These are phyloP conservation scores for Pleurotus salmoneostramineus DNA, from an alignment of 768 basidiomycete genomes.

Conservation along the genomic window DNA sequence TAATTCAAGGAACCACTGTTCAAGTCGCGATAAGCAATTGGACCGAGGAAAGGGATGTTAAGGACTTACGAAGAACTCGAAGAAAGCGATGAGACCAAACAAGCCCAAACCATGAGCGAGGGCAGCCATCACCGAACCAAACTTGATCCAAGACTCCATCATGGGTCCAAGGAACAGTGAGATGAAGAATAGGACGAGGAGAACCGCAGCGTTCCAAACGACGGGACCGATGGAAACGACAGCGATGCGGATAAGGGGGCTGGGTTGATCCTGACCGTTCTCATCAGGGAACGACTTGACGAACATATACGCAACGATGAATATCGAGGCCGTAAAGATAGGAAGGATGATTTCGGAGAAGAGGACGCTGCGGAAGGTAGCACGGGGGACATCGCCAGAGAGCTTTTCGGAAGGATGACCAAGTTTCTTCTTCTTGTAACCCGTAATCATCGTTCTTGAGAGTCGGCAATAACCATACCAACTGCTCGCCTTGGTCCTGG, in stretches of 20 bases:
- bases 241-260: slow-evolving; percentile 84
- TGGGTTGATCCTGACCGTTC: slow-evolving; percentile 64
- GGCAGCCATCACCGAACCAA: slow-evolving; percentile 90
- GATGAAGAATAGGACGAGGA: slow-evolving; percentile 82
- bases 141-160: slow-evolving; percentile 79
- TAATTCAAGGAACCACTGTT: slow-evolving; percentile 91
- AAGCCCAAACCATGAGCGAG: slow-evolving; percentile 82
- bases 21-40: too few species aligned
- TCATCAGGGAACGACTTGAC: slow-evolving; percentile 83
- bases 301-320: slow-evolving; percentile 87
- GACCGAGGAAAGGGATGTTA: too few species aligned
- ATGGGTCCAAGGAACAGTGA: slow-evolving; percentile 93
- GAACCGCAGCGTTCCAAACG: slow-evolving; percentile 89
- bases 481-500: slow-evolving; percentile 91
- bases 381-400: slow-evolving; percentile 91
- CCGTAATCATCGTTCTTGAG: slow-evolving; percentile 95
- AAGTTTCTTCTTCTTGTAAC: slow-evolving; percentile 98
- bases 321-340: slow-evolving; percentile 69
- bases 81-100: slow-evolving; percentile 83
- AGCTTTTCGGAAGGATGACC: slow-evolving; percentile 98
- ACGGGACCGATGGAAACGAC: slow-evolving; percentile 90
- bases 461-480: slow-evolving; percentile 99
- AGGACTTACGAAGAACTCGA: slow-evolving; percentile 88
- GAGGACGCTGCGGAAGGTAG: slow-evolving; percentile 80
- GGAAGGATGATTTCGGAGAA: slow-evolving; percentile 83